Percentiles rank a stretch among this genome's conserved stretches.
Conservation (phyloP, 164 flowering plant genomes). For the Magnolia changhungtana region DNA sequence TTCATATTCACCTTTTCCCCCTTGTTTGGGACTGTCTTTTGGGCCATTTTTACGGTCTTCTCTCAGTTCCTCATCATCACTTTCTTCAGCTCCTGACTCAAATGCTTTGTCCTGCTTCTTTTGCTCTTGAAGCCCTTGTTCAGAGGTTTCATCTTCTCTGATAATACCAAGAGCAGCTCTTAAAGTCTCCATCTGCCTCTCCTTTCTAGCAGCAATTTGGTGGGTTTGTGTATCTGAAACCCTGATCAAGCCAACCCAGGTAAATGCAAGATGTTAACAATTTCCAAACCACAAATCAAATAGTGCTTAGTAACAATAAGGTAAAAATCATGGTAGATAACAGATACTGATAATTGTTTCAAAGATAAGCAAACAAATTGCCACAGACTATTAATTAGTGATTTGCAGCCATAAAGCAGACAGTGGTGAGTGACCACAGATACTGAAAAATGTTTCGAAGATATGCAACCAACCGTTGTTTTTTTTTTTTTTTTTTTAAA, state of each 20-base stretch:
- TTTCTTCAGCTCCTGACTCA: slow-evolving; percentile 31
- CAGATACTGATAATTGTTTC: neutral
- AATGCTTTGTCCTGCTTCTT: slow-evolving; percentile 20
- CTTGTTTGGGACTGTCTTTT: slow-evolving; percentile 21
- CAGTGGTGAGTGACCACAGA: too few species aligned
- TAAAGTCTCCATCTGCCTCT: slow-evolving; percentile 82
- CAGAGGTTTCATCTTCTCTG: slow-evolving; percentile 22
- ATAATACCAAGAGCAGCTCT: slow-evolving; percentile 80
- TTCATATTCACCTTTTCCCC: slow-evolving; percentile 23
- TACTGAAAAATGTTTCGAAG: too few species aligned
- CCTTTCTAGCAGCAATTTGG: slow-evolving; percentile 92
- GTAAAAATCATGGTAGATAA: neutral
- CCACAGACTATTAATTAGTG: neutral
- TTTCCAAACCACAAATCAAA: neutral
- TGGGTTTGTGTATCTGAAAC: slow-evolving; percentile 87
- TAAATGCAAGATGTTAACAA: neutral
- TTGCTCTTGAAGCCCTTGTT: slow-evolving; percentile 22
- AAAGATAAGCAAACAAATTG: neutral
- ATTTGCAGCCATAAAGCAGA: too few species aligned
- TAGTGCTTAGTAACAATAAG: neutral
- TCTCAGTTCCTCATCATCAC: slow-evolving; percentile 30
- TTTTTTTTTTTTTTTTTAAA: too few species aligned
- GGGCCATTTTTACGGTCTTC: slow-evolving; percentile 15
- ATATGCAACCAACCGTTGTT: too few species aligned
- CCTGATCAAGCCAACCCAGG: slow-evolving; percentile 34